Conservation (phyloP, 805 yeast genomes). For the Metschnikowia lochheadii region DNA sequence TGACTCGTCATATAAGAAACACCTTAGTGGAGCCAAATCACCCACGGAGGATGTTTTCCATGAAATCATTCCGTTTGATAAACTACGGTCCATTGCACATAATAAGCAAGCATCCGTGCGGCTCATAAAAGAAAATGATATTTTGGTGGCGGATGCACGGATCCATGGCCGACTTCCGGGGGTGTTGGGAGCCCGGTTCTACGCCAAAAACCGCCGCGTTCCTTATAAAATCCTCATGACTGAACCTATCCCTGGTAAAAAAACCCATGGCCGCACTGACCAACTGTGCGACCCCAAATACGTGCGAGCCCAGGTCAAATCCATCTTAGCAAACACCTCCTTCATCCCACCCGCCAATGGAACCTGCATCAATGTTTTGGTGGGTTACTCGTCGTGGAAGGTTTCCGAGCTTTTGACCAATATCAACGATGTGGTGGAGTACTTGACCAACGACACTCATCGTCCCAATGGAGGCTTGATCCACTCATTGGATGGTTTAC, state of each 20-base stretch:
- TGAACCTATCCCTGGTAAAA: slow-evolving; percentile 30
- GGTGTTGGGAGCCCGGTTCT: slow-evolving; percentile 57
- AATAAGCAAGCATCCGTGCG: slow-evolving; percentile 45
- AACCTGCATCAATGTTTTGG: slow-evolving; percentile 52
- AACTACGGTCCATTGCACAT: slow-evolving; percentile 43
- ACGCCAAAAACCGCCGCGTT: slow-evolving; percentile 57
- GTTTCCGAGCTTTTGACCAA: slow-evolving; percentile 46
- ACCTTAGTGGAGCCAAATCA: slow-evolving; percentile 45
- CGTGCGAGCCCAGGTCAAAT: slow-evolving; percentile 59
- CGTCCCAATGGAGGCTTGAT: slow-evolving; percentile 60
- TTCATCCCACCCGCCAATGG: slow-evolving; percentile 59
- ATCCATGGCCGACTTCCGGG: slow-evolving; percentile 57
- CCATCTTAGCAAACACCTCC: slow-evolving; percentile 59
- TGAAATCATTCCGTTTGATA: slow-evolving; percentile 57
- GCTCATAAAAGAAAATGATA: slow-evolving; percentile 57
- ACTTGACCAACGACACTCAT: slow-evolving; percentile 41
- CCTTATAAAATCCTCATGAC: slow-evolving; percentile 69
- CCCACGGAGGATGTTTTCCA: slow-evolving; percentile 60
- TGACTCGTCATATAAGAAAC: slow-evolving; percentile 63
- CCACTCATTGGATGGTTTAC: slow-evolving; percentile 41
- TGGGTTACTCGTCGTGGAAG: slow-evolving; percentile 53
- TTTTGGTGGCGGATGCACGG: slow-evolving; percentile 66
- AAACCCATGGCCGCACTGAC: slow-evolving; percentile 42
- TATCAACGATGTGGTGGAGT: slow-evolving; percentile 46
- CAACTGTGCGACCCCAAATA: slow-evolving; percentile 64